Evolutionary conservation across 176 grass and related monocot genomes (phyloP).

Genomic region (Bonia amplexicaulis): DNA sequence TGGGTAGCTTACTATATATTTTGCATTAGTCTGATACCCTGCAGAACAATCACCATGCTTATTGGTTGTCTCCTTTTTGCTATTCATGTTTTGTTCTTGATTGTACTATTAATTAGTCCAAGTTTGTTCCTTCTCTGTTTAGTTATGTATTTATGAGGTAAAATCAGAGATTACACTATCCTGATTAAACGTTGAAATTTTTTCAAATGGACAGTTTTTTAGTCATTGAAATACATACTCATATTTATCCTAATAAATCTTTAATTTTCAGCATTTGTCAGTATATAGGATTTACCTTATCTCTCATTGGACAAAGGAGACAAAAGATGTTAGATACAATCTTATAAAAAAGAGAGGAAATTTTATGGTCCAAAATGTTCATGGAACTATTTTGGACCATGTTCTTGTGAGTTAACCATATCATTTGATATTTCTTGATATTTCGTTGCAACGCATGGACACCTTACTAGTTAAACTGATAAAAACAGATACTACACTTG

Average conservation of each 20-base stretch:
- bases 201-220: background rate
- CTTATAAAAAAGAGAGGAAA: too few species aligned
- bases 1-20: too few species aligned
- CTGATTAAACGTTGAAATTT: background rate
- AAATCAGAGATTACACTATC: background rate
- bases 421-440: too few species aligned
- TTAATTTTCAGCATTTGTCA: background rate
- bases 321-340: too few species aligned
- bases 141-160: background rate
- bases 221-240: background rate
- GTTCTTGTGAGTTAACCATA: too few species aligned
- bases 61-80: background rate
- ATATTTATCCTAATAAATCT: background rate
- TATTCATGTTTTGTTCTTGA: slow-evolving; percentile 1
- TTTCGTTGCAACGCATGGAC: too few species aligned
- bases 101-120: background rate
- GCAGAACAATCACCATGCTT: background rate
- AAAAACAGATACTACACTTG: slow-evolving; percentile 90
- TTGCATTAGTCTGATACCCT: slow-evolving; percentile 6
- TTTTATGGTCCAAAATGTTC: too few species aligned
- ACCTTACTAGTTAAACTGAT: slow-evolving; percentile 70
- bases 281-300: slow-evolving; percentile 4
- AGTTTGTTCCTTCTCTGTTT: background rate
- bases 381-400: too few species aligned
- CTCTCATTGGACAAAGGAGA: too few species aligned